Evolutionary conservation across 768 basidiomycete species (phyloP).

Genomic region (Tulasnella sp.): DNA sequence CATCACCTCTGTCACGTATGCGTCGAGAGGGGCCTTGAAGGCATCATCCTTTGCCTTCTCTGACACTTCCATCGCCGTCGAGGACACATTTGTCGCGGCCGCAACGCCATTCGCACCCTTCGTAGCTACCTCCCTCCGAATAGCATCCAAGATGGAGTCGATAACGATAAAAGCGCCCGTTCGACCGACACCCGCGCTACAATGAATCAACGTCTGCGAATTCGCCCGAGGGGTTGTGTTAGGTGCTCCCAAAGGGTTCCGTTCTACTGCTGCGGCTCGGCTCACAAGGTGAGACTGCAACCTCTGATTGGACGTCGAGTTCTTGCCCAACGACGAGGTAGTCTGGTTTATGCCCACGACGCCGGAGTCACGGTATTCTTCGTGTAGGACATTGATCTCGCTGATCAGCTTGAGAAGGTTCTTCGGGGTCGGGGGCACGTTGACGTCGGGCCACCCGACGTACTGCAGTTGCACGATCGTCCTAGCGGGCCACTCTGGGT

Average conservation of each 20-base stretch:
- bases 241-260: neutral
- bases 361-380: constrained; percentile 1
- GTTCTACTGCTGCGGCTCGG: constrained; percentile 28
- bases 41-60: too few relatives aligned
- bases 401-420: constrained; percentile 64
- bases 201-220: constrained; percentile 66
- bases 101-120: too few relatives aligned
- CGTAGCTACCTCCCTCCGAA: constrained; percentile 44
- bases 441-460: constrained; percentile 93
- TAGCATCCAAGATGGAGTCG: constrained; percentile 71
- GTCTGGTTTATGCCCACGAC: neutral
- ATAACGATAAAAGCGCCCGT: constrained; percentile 91
- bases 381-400: constrained; percentile 42
- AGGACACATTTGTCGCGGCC: too few relatives aligned
- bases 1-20: too few relatives aligned
- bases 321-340: constrained; percentile 19
- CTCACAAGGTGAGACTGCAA: constrained; percentile 21
- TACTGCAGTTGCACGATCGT: constrained; percentile 82
- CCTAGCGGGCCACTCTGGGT: constrained; percentile 51
- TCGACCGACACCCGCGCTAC: constrained; percentile 90
- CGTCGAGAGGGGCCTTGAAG: too few relatives aligned
- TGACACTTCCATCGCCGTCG: too few relatives aligned
- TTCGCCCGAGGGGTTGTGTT: constrained; percentile 1
- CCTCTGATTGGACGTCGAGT: constrained; percentile 18
- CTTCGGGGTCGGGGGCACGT: constrained; percentile 76